These are phyloP conservation scores for Blastosporella zonata DNA, from an alignment of 1,284 basidiomycete genomes.

Conservation along the genomic window DNA sequence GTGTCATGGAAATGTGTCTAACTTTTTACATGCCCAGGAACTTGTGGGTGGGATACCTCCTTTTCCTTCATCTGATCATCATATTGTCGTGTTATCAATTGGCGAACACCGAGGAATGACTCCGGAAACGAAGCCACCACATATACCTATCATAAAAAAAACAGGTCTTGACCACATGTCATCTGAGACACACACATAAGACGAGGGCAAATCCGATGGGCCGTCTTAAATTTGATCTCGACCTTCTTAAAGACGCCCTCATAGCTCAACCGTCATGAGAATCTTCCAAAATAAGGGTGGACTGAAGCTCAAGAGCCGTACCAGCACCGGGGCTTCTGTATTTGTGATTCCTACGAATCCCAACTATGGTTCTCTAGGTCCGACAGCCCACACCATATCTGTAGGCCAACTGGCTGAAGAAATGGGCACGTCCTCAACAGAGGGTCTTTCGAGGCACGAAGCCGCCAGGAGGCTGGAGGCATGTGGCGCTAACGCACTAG, in stretches of 20 bases:
- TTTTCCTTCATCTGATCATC: no score
- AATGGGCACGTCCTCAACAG: constrained; percentile 27
- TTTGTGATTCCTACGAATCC: constrained; percentile 29
- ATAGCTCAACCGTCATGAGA: constrained; percentile 11
- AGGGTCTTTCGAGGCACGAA: constrained; percentile 36
- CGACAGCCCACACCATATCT: constrained; percentile 30
- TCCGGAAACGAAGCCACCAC: not conserved
- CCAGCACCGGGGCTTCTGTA: constrained; percentile 30
- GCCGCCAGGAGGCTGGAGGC: constrained; percentile 29
- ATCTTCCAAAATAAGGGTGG: constrained; percentile 14
- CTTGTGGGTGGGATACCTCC: no score
- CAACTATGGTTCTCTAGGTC: constrained; percentile 27
- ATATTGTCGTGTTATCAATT: no score
- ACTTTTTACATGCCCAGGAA: no score
- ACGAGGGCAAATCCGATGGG: not conserved
- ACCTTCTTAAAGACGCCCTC: not conserved
- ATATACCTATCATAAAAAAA: not conserved
- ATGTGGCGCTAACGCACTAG: constrained; percentile 34
- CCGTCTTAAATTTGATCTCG: not conserved
- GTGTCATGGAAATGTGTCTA: no score
- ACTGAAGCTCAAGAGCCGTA: constrained; percentile 28
- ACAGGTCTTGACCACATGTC: not conserved
- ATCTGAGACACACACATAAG: constrained; percentile 10
- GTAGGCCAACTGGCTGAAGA: constrained; percentile 27
- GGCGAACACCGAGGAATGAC: not conserved